Evolutionary conservation across 2,329 filamentous ascomycete genomes (phyloP), one percentile per base, ranked within the genome.

Genomic region (Chaetomiaceae sp.): DNA sequence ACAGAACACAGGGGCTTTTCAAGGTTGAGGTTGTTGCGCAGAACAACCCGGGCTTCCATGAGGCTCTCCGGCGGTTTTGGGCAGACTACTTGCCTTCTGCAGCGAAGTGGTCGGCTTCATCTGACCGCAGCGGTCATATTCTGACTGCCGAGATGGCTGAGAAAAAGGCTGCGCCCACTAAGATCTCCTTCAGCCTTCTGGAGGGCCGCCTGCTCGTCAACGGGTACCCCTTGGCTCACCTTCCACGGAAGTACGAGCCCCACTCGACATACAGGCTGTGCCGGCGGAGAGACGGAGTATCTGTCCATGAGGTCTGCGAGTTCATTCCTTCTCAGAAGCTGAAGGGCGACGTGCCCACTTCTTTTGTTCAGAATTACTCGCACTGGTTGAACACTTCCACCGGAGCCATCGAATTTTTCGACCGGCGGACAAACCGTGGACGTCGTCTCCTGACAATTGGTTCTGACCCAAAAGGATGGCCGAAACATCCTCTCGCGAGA

Each of bases 181-280:
- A 25, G 3, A 67, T 78, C 3, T 70, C 75, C 21, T 74, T 74
- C 55, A 78, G 79, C 53, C 43, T 80, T 0, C 55, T 84, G 2
- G 74, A 68, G 0, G 78, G 74, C 0, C 66, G 74, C 20, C 63
- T 85, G 0, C 66, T 81, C 0, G 70, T 83, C 0, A 69, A 81
- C 50, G 78, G 79, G 0, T 37, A 65, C 1, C 78, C 76, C 0
- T 56, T 81, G 0, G 61, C 69, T 4, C 68, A 73, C 2, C 65
- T 82, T 0, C 79, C 79, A 0, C 3, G 10, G 0, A 53, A 69
- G 0, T 82, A 78, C 43, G 66, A 72, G 30, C 7, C 13, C 0
- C 66, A 78, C 45, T 7, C 57, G 0, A 63, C 63, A 0, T 82
- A 77, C 54, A 10, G 12, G 0, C 62, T 64, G 0, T 72, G 67